Conservation (phyloP, 805 yeast genomes). For the Candida boidinii region DNA sequence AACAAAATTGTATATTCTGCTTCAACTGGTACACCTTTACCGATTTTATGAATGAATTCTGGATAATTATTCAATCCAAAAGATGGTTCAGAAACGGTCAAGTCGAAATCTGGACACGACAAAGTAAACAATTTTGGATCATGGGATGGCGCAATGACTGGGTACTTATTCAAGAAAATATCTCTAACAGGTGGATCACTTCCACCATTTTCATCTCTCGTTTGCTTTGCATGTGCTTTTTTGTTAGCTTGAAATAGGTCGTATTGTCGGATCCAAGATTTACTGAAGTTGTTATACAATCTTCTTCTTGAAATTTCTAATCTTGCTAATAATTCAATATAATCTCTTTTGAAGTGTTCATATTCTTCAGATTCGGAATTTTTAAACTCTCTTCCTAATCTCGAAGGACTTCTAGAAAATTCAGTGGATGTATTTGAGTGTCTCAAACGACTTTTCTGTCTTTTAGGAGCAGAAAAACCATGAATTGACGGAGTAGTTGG, state of each 20-base stretch:
- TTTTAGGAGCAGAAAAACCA: too few relatives aligned
- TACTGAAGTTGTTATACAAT: constrained; percentile 18
- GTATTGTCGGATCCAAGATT: constrained; percentile 23
- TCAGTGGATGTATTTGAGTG: too few relatives aligned
- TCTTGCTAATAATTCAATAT: constrained; percentile 9
- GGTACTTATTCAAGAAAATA: constrained; percentile 18
- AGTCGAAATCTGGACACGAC: constrained; percentile 38
- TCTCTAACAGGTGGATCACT: constrained; percentile 19
- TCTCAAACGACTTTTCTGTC: too few relatives aligned
- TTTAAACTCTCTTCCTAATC: too few relatives aligned
- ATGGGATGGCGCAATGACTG: constrained; percentile 19
- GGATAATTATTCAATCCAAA: constrained; percentile 42
- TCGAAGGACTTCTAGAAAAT: too few relatives aligned
- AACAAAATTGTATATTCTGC: constrained; percentile 45
- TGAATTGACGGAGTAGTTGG: too few relatives aligned
- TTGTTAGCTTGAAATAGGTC: constrained; percentile 6
- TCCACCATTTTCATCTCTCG: constrained; percentile 4
- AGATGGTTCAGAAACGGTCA: constrained; percentile 41
- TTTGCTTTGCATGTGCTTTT: constrained; percentile 3
- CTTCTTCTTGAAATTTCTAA: constrained; percentile 18
- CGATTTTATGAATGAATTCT: constrained; percentile 30
- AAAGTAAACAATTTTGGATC: constrained; percentile 48
- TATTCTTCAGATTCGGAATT: constrained; percentile 17
- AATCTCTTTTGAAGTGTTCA: constrained; percentile 11
- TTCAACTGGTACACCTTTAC: constrained; percentile 46